phyloP scores from a whole-genome alignment of 148 eudicot species.

The Heliamphora exappendiculata region DNA sequence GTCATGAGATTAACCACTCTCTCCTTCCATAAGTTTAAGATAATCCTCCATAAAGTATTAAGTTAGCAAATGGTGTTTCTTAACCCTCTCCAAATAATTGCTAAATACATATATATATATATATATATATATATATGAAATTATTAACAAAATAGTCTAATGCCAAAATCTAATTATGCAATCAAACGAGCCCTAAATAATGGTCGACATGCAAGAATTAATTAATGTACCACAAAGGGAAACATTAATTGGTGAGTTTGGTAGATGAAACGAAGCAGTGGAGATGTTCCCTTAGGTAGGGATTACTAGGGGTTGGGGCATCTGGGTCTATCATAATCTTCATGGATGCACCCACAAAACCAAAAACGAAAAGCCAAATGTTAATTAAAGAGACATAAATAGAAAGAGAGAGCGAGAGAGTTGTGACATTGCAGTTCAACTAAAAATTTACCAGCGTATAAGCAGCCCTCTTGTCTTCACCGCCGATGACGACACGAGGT shows the following conservation, averaged over 20 bases:
- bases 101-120: no score
- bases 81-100: no score
- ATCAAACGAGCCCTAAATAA: no score
- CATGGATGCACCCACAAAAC: neutral
- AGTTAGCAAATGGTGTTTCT: no score
- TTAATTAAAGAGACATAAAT: neutral
- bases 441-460: slow-evolving; percentile 51
- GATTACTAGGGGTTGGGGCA: slow-evolving; percentile 91
- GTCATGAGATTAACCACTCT: no score
- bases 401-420: neutral
- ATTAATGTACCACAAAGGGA: no score
- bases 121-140: neutral
- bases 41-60: no score
- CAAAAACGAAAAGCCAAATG: neutral
- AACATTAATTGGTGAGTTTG: no score
- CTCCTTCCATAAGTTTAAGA: no score
- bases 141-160: no score
- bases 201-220: no score
- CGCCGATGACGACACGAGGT: slow-evolving; percentile 70
- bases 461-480: slow-evolving; percentile 77
- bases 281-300: slow-evolving; percentile 72
- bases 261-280: slow-evolving; percentile 51
- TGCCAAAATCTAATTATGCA: neutral
- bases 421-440: neutral
- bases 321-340: slow-evolving; percentile 93